Base-by-base conservation (phyloP, 1,139 yeast genomes). In the Saccharomyces hybrid region DNA sequence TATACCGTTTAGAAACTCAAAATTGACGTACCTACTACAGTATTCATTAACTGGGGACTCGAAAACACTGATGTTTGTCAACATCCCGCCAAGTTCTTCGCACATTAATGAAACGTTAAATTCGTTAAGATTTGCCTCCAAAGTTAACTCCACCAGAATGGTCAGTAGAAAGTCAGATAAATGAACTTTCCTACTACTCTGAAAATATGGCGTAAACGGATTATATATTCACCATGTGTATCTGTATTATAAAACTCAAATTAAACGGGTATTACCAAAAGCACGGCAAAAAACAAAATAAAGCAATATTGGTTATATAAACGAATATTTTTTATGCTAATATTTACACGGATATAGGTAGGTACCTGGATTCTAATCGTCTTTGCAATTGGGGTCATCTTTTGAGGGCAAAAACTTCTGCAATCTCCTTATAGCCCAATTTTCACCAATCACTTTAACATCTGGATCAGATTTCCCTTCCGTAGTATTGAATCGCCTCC, bases 41-140 rank as follows among this genome's bases (percentile, higher is more conserved):
- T 83, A 88, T 66, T 89, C 97, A 48, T 75, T 93, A 47, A 84
- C 88, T 2, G 97, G 96, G 0, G 79, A 82, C 56, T 88, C 96
- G 0, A 93, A 91, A 68, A 90, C 97, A 0, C 75, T 93, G 57
- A 90, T 93, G 97, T 86, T 93, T 76, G 97, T 90, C 12, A 91
- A 90, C 64, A 78, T 91, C 4, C 87, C 96, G 1, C 91, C 96
- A 3, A 71, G 79, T 51, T 70, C 69, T 24, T 73, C 73, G 28
- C 88, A 88, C 67, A 77, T 83, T 52, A 81, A 77, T 60, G 99
- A 93, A 67, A 86, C 96, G 0, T 64, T 91, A 27, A 88, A 88
- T 64, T 88, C 96, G 0, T 74, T 93, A 56, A 75, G 98, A 54
- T 93, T 93, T 75, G 99, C 98, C 0, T 81, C 90, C 5, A 88